Evolutionary conservation across 805 yeast species (phyloP), one percentile per base, ranked within the genome.

Genomic region (Candida qinlingensis): DNA sequence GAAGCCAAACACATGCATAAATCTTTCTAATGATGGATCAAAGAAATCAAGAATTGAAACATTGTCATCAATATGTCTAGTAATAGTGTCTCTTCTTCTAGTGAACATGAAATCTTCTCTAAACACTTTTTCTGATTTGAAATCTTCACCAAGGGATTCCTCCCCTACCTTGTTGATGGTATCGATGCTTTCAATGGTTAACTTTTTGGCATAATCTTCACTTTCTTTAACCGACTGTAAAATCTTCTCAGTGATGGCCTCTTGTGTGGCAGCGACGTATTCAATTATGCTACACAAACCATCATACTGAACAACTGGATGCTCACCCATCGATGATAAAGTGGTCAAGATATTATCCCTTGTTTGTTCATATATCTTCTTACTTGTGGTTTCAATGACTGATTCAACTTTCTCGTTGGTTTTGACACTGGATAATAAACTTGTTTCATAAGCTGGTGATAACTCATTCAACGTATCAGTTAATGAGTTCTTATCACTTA

Each of bases 41-140:
- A 91, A 72, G 56, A 90, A 82, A 67, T 94, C 97, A n/a, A 72
- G 46, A 5, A 87, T 38, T 10, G 84, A 79, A 27, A 92, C 73
- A 25, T 78, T 75, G 28, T 79, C 79, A 42, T 78, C 73, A 29
- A 91, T 70, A 37, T 76, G 73, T 53, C 83, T 78, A 35, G 77
- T 72, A 34, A 82, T 66, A 5, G 75, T 64, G 58, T 94, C 96
- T 37, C 75, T 77, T 49, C 75, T 75, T 55, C 89, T 80, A 2
- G 89, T 79, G 59, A 90, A 92, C 98, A 94, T 94, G 37, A 85
- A 75, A 30, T 80, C 82, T 8, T 85, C 76, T 49, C 84, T 77
- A 63, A 88, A 88, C 7, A 74, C 74, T 45, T 81, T 78, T 45
- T 81, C 84, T 29, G 77, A 56, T 12, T 70, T 68, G 40, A 72